Evolutionary conservation across 345 rosid species (phyloP), one percentile per base, ranked within the genome.

Genomic region (Linum usitatissimum): DNA sequence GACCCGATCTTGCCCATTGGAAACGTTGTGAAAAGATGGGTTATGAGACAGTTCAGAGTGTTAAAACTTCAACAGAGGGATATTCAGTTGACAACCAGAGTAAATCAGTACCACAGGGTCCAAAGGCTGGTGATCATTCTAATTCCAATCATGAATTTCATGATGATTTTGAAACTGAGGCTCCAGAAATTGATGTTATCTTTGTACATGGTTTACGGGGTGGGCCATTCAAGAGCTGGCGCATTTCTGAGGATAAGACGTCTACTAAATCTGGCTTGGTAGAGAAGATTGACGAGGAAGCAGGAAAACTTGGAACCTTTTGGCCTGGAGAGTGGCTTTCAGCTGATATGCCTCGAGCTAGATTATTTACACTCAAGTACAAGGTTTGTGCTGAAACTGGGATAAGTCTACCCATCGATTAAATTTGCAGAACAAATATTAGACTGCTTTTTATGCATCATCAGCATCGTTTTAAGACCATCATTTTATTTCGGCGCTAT

Each of bases 301-400:
- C 99, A 67, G 99, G 99, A 75, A 93, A 84, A 75, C 78, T 73
- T 5, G 97, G 96, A 68, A 93, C 97, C 30, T 90, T 93, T 81
- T 93, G 99, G 99, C 99, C 99, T 18, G 85, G 81, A 71, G 96
- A 90, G 79, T 93, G 99, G 99, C 96, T 93, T 69, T 78, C 96
- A 60, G 71, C 65, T 69, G 99, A 93, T 76, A 79, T 93, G 69
- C 88, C 94, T 70, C 77, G 82, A 58, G 94, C 96, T 59, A 91
- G 97, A 71, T 57, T 90, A 79, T 93, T 90, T 81, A 73, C 94
- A 63, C 75, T 90, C 60, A 90, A 86, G 72, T 93, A 93, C 81
- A 90, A 93, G 97, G 99, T 93, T 73, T 75, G 83, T 70, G 57
- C 76, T 64, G 45, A 69, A 57, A 64, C 55, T 40, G 23, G 59